Percentiles rank a stretch among this genome's conserved stretches.
phyloP scores from a whole-genome alignment of 768 basidiomycete species.

The Boletus huronensis region DNA sequence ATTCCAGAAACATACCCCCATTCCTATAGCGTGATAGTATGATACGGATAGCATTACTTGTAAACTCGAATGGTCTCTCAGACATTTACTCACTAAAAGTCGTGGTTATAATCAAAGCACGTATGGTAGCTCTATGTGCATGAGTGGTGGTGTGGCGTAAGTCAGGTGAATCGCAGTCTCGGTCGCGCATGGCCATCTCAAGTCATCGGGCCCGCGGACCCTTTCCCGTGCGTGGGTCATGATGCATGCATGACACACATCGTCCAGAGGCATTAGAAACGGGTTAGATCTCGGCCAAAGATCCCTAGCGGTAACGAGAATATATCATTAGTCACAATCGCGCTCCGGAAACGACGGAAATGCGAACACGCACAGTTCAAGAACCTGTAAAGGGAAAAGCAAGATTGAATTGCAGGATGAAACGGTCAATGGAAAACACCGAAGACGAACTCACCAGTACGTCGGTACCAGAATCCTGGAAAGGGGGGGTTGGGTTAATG shows the following conservation, averaged over 20 bases:
- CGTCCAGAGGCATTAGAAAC: slow-evolving; percentile 44
- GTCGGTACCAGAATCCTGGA: slow-evolving; percentile 59
- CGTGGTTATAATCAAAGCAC: slow-evolving; percentile 9
- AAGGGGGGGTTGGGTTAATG: background rate
- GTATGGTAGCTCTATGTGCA: slow-evolving; percentile 10
- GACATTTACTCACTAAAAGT: slow-evolving; percentile 9
- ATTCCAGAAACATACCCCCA: slow-evolving; percentile 11
- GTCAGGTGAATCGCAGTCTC: background rate
- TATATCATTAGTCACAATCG: slow-evolving; percentile 14
- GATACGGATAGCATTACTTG: slow-evolving; percentile 24
- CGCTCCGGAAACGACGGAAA: slow-evolving; percentile 7
- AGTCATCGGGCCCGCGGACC: background rate
- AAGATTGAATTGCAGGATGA: slow-evolving; percentile 14
- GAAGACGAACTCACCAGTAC: slow-evolving; percentile 52
- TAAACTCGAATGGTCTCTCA: slow-evolving; percentile 10
- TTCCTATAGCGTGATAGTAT: slow-evolving; percentile 12
- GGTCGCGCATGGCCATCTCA: background rate
- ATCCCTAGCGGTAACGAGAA: slow-evolving; percentile 46
- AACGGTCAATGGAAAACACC: slow-evolving; percentile 6
- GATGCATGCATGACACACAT: background rate
- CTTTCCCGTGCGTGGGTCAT: background rate
- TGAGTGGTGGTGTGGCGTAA: background rate
- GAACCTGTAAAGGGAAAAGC: slow-evolving; percentile 43
- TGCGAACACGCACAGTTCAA: slow-evolving; percentile 51
- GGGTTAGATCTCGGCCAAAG: slow-evolving; percentile 69